These are phyloP conservation scores for Dalbergia cultrata DNA, from an alignment of 306 rosid genomes.

Conservation along the genomic window DNA sequence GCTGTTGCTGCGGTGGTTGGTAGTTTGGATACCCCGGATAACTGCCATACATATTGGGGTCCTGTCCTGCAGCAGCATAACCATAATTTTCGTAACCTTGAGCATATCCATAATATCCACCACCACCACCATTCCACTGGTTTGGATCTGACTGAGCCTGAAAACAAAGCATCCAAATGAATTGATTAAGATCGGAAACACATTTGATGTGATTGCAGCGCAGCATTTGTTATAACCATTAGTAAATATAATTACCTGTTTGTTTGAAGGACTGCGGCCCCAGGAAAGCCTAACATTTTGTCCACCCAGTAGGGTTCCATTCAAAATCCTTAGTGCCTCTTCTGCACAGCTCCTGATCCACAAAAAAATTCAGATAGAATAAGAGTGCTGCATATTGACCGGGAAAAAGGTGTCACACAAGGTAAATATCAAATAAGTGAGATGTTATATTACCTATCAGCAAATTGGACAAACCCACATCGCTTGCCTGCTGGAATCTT, in stretches of 20 bases:
- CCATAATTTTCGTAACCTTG: slow-evolving; percentile 87
- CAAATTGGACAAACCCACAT: slow-evolving; percentile 96
- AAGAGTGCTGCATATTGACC: background rate
- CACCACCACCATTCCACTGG: slow-evolving; percentile 72
- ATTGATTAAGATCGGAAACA: background rate
- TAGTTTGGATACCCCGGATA: slow-evolving; percentile 80
- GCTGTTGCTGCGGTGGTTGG: slow-evolving; percentile 88
- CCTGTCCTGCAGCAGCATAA: slow-evolving; percentile 81
- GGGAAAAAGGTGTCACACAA: background rate
- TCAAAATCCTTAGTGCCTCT: slow-evolving; percentile 74
- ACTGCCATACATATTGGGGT: slow-evolving; percentile 82
- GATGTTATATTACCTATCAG: slow-evolving; percentile 67
- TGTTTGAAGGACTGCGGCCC: slow-evolving; percentile 98
- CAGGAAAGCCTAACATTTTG: slow-evolving; percentile 93
- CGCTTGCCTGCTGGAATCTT: slow-evolving; percentile 97
- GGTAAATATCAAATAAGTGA: background rate
- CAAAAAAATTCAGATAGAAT: slow-evolving; percentile 12
- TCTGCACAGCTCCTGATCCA: slow-evolving; percentile 84
- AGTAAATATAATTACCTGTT: slow-evolving; percentile 63
- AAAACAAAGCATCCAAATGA: slow-evolving; percentile 3
- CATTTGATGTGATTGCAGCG: background rate
- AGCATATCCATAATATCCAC: slow-evolving; percentile 82
- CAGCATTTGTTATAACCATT: background rate
- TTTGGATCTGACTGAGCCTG: slow-evolving; percentile 75
- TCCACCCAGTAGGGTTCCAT: slow-evolving; percentile 83